These are phyloP conservation scores for Prunus kanzakura DNA, from an alignment of 306 rosid species.

Conservation along the genomic window DNA sequence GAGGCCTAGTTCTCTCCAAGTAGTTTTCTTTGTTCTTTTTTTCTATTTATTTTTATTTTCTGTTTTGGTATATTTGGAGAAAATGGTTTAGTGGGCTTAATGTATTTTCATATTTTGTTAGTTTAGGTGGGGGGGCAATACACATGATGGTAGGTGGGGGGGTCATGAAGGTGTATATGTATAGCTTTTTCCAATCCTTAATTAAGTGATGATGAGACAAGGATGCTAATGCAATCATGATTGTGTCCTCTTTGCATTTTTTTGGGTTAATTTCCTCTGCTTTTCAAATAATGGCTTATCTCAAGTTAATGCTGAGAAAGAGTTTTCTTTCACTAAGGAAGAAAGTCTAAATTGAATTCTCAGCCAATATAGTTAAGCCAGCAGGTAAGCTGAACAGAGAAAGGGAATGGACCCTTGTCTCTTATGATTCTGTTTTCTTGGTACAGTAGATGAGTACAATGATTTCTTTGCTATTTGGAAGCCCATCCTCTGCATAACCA, in stretches of 20 bases:
- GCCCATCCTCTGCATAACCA: too few species aligned
- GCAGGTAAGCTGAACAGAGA: too few species aligned
- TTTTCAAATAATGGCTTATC: constrained; percentile 11
- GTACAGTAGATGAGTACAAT: too few species aligned
- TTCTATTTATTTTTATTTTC: background rate
- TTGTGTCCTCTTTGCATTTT: constrained; percentile 42
- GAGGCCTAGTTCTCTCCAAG: constrained; percentile 41
- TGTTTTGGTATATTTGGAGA: constrained; percentile 28
- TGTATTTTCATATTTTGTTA: constrained; percentile 32
- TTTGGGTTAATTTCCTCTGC: constrained; percentile 24
- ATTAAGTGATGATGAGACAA: constrained; percentile 50
- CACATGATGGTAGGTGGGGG: constrained; percentile 52
- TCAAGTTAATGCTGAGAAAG: constrained; percentile 4
- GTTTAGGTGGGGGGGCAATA: constrained; percentile 59
- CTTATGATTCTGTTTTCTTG: too few species aligned
- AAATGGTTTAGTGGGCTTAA: constrained; percentile 42
- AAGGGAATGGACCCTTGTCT: too few species aligned
- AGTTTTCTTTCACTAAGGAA: constrained; percentile 5
- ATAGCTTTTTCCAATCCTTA: constrained; percentile 58
- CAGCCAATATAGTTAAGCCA: too few species aligned
- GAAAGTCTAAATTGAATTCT: background rate
- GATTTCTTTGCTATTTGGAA: too few species aligned
- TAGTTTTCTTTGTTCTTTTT: constrained; percentile 14
- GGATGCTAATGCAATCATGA: constrained; percentile 63
- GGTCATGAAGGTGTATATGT: constrained; percentile 75